Evolutionary conservation across 2,329 filamentous ascomycete genomes (phyloP).

Genomic region (Laburnicola sp.): DNA sequence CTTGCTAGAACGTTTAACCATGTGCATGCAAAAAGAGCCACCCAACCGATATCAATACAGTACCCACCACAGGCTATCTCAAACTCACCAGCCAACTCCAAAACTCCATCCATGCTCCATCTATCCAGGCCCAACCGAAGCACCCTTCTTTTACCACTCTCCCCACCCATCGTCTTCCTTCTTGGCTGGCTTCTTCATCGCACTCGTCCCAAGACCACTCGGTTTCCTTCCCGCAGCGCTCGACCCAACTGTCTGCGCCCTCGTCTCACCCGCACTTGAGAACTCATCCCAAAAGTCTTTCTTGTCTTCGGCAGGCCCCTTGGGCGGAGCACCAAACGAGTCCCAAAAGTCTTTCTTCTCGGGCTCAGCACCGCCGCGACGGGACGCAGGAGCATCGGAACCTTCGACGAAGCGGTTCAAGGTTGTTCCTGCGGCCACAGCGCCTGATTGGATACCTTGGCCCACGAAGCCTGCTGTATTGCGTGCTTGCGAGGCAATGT

Average conservation of each 20-base stretch:
- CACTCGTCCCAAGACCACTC: constrained; percentile 64
- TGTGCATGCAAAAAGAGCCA: not conserved
- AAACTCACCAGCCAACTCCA: constrained; percentile 4
- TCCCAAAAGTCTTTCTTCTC: constrained; percentile 89
- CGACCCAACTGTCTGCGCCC: constrained; percentile 28
- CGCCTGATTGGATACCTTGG: constrained; percentile 66
- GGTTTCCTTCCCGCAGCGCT: constrained; percentile 45
- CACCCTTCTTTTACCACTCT: constrained; percentile 49
- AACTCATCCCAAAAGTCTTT: constrained; percentile 65
- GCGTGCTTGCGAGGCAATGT: constrained; percentile 62
- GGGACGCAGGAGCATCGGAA: constrained; percentile 11
- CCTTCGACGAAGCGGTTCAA: constrained; percentile 90
- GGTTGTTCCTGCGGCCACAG: constrained; percentile 73
- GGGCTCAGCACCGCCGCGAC: constrained; percentile 50
- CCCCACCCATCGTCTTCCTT: constrained; percentile 62
- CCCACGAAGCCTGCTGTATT: constrained; percentile 57
- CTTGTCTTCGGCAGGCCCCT: constrained; percentile 51
- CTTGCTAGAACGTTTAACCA: not conserved
- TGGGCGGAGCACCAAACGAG: constrained; percentile 71
- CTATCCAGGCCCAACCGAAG: not conserved
- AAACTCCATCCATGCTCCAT: constrained; percentile 6
- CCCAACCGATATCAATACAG: constrained; percentile 15
- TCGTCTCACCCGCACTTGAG: constrained; percentile 39
- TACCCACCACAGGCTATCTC: not conserved
- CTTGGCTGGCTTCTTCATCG: constrained; percentile 59